Evolutionary conservation across 169 alveolate genomes (phyloP).

Genomic region (Ichthyophthirius multifiliis): DNA sequence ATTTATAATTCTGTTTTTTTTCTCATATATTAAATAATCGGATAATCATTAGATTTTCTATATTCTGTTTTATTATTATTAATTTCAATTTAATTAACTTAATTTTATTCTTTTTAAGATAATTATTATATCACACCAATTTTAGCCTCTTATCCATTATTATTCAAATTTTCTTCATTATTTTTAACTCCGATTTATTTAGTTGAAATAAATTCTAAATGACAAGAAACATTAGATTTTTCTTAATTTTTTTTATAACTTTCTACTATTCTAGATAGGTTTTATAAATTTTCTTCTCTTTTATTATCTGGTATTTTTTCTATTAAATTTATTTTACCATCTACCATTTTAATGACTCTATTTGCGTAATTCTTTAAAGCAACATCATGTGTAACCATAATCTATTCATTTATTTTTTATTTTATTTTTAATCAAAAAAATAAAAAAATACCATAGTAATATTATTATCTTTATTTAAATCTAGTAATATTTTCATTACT

Average conservation of each 20-base stretch:
- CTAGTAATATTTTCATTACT: slow-evolving; percentile 75
- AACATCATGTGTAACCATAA: slow-evolving; percentile 89
- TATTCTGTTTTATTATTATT: background rate
- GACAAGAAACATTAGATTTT: too few species aligned
- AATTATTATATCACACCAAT: background rate
- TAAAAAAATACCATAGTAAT: slow-evolving; percentile 42
- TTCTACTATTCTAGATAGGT: slow-evolving; percentile 35
- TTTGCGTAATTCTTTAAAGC: slow-evolving; percentile 74
- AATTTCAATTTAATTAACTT: too few species aligned
- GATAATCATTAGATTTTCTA: slow-evolving; percentile 1
- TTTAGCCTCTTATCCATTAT: background rate
- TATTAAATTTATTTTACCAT: slow-evolving; percentile 73
- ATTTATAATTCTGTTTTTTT: background rate
- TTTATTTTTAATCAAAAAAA: background rate
- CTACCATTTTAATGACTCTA: slow-evolving; percentile 77
- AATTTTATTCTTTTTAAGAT: background rate
- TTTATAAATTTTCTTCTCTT: slow-evolving; percentile 46
- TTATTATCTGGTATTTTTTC: slow-evolving; percentile 44
- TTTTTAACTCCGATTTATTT: background rate
- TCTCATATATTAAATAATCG: background rate
- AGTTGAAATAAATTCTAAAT: background rate
- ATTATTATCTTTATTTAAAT: slow-evolving; percentile 60
- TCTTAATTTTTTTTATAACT: slow-evolving; percentile 20
- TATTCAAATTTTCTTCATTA: background rate
- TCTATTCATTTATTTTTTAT: slow-evolving; percentile 27